Conservation (phyloP, 495 filamentous ascomycete species). For the Hapsidospora chrysogenum region DNA sequence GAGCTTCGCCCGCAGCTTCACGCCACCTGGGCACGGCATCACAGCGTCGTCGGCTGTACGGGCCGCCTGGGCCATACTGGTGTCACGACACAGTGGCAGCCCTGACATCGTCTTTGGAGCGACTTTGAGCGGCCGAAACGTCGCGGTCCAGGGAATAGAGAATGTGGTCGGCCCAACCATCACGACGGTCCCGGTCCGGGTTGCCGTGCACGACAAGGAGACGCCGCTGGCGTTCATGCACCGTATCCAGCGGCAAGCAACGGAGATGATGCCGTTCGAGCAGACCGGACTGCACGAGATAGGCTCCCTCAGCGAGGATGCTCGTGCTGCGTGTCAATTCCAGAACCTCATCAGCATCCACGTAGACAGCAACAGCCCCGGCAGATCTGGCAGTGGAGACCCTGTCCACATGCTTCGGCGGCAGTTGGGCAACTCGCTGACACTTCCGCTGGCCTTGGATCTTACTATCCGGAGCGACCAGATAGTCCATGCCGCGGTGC, state of each 20-base stretch:
- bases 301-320: conserved; percentile 28
- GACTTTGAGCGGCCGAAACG: conserved; percentile 40
- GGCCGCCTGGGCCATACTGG: conserved; percentile 42
- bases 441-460: too few relatives aligned
- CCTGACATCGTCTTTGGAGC: conserved; percentile 43
- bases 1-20: background rate
- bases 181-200: background rate
- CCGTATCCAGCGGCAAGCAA: conserved; percentile 24
- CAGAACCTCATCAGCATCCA: conserved; percentile 37
- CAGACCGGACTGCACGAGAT: conserved; percentile 42
- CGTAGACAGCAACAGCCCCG: background rate
- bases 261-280: conserved; percentile 31
- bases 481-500: too few relatives aligned
- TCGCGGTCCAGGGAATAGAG: conserved; percentile 6
- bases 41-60: conserved; percentile 40
- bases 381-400: background rate
- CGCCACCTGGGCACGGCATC: conserved; percentile 19
- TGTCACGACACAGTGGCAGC: conserved; percentile 29
- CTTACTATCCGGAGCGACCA: too few relatives aligned
- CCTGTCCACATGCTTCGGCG: conserved; percentile 37
- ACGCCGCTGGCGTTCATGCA: background rate
- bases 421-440: too few relatives aligned
- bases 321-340: conserved; percentile 35
- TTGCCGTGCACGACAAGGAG: background rate
- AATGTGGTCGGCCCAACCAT: background rate